A percentile compares a stretch with the other conserved stretches of the same genome.
Conservation (phyloP, 2,329 filamentous ascomycete species). For the Tolypocladium cylindrosporum region DNA sequence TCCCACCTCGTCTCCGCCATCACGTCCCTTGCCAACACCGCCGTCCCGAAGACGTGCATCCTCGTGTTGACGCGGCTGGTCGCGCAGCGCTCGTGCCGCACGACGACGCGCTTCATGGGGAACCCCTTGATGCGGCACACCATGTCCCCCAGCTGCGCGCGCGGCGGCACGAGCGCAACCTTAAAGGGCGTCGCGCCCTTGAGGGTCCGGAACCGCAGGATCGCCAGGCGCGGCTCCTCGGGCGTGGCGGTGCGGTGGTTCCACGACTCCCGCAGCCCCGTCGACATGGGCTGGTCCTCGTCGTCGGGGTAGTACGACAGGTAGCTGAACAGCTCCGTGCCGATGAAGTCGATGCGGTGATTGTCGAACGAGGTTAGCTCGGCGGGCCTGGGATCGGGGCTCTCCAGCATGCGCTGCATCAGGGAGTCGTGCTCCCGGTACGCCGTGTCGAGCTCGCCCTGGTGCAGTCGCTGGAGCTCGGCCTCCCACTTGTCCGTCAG, state of each 20-base stretch:
- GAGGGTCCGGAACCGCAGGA: neutral
- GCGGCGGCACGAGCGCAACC: conserved; percentile 5
- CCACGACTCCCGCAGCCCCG: conserved; percentile 4
- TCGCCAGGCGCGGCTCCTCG: conserved; percentile 6
- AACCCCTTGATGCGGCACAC: conserved; percentile 3
- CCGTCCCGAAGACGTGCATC: conserved; percentile 6
- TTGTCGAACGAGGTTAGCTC: neutral
- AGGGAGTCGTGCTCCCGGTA: conserved; percentile 5
- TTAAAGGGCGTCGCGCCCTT: conserved; percentile 2
- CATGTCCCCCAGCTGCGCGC: conserved; percentile 5
- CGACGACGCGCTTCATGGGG: conserved; percentile 6
- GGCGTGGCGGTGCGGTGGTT: neutral
- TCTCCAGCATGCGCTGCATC: conserved; percentile 4
- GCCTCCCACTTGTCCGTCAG: conserved; percentile 5
- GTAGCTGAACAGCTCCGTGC: conserved; percentile 1
- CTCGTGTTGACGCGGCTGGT: neutral
- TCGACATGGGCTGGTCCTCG: neutral
- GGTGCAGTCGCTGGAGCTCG: conserved; percentile 6
- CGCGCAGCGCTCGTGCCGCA: conserved; percentile 1
- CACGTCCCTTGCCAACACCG: conserved; percentile 4
- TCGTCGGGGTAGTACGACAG: conserved; percentile 4
- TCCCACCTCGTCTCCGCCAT: conserved; percentile 1
- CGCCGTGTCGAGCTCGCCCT: conserved; percentile 3
- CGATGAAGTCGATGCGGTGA: conserved; percentile 3
- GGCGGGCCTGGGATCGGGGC: conserved; percentile 1